Evolutionary conservation across 1,284 basidiomycete genomes (phyloP), one percentile per base, ranked within the genome.

Genomic region (Phellopilus nigrolimitatus): DNA sequence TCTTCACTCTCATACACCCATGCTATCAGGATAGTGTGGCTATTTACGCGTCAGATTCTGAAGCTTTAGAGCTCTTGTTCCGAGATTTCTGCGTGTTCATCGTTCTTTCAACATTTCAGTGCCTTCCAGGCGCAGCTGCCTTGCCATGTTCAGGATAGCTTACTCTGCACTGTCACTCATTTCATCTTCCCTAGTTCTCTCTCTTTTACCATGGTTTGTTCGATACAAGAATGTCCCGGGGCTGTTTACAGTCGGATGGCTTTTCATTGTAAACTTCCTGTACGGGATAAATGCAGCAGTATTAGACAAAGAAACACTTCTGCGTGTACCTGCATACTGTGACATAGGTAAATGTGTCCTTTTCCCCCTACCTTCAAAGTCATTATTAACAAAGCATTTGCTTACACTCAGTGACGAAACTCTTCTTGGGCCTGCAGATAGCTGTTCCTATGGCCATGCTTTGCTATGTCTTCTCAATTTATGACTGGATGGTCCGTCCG

Each of bases 361-460:
- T 25, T 22, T 46, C 21, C 10, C 27, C 28, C 37, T 33, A 41
- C 22, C 36, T 13, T 17, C 24, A 24, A 25, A 25, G 36, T 19
- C 3, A 39, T 38, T 15, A 30, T 30, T 49, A 33, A 39, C 17
- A 17, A 15, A 36, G 30, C 37, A 48, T 47, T 17, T 59, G 27
- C 34, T 39, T 48, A 8, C 45, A 55, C 39, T 7, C 47, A 77
- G 75, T 62, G 13, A 69, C 75, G 12, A 72, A 73, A 52, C 56
- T 82, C 10, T 60, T 70, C 1, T 60, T 72, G 0, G 75, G 71
- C 2, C 63, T 71, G 0, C 67, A 64, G 27, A 64, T 79, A 0
- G 86, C 78, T 0, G 61, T 88, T 3, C 74, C 82, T 9, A 78
- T 75, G 0, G 73, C 79, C 30, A 77, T 76, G 50, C 61, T 88